A percentile compares a stretch with the other conserved stretches of the same genome.
Evolutionary conservation across 1,139 yeast genomes (phyloP).

Genomic region (Hanseniaspora sp.): DNA sequence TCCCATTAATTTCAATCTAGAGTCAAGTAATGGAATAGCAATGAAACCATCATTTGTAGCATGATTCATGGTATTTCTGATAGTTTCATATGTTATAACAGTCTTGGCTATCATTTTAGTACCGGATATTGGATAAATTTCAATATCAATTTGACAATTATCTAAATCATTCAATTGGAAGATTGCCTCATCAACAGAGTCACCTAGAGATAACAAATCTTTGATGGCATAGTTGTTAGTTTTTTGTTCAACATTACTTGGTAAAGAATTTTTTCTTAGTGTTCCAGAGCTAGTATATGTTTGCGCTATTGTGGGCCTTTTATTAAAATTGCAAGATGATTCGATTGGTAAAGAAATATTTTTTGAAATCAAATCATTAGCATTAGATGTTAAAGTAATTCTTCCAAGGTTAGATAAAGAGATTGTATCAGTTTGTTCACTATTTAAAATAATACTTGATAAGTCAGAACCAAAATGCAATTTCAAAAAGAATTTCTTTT

Average conservation of each 20-base stretch:
- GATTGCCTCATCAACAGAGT: constrained; percentile 60
- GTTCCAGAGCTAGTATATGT: background rate
- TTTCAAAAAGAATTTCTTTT: constrained; percentile 75
- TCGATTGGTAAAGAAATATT: constrained; percentile 63
- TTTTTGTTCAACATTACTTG: constrained; percentile 44
- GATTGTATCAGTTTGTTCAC: constrained; percentile 32
- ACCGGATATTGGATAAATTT: constrained; percentile 88
- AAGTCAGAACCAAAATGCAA: constrained; percentile 54
- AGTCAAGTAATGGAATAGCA: constrained; percentile 69
- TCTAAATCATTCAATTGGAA: constrained; percentile 79
- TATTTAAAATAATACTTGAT: constrained; percentile 45
- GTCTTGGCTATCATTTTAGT: constrained; percentile 85
- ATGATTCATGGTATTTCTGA: constrained; percentile 33
- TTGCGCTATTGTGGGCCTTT: background rate
- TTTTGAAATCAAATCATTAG: constrained; percentile 70
- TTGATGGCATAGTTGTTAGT: constrained; percentile 74
- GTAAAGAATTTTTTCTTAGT: background rate
- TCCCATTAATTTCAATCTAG: constrained; percentile 73
- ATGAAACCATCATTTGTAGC: constrained; percentile 32
- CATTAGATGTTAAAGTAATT: constrained; percentile 64
- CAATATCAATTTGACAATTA: constrained; percentile 74
- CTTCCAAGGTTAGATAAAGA: constrained; percentile 38
- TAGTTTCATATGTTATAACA: constrained; percentile 52
- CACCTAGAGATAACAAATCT: constrained; percentile 34
- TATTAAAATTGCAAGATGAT: background rate